Conservation (phyloP, 2,329 filamentous ascomycete genomes). For the Xylariaceae sp. region DNA sequence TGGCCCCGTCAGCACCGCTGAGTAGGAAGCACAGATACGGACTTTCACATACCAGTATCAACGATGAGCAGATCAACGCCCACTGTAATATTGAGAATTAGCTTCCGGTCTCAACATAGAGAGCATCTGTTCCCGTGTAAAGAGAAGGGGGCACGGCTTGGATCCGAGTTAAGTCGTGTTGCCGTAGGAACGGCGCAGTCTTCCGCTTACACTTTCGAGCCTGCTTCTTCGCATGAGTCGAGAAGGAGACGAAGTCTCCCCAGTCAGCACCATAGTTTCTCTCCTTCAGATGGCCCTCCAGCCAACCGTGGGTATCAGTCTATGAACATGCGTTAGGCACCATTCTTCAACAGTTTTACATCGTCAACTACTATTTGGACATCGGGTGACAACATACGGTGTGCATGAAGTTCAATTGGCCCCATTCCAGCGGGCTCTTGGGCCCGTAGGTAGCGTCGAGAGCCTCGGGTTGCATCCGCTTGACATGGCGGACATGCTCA, state of each 20-base stretch:
- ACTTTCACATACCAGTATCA: constrained; percentile 48
- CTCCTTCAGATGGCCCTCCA: constrained; percentile 57
- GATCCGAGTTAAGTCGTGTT: not conserved
- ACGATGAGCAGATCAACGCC: constrained; percentile 56
- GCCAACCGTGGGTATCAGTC: constrained; percentile 58
- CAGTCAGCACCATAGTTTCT: constrained; percentile 61
- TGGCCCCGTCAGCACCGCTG: not conserved
- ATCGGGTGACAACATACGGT: constrained; percentile 36
- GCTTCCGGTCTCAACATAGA: not conserved
- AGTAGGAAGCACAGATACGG: too few species aligned
- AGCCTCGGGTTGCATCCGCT: constrained; percentile 45
- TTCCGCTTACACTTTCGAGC: constrained; percentile 38
- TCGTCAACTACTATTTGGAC: not conserved
- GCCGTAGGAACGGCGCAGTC: not conserved
- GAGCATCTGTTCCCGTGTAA: not conserved
- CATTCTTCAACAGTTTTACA: too few species aligned
- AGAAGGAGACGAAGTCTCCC: constrained; percentile 60
- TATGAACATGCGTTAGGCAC: not conserved
- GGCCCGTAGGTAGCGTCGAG: constrained; percentile 40
- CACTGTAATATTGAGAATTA: constrained; percentile 25
- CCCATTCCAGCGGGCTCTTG: constrained; percentile 50
- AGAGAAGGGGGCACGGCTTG: not conserved
- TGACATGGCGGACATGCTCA: constrained; percentile 43
- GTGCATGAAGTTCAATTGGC: constrained; percentile 57
- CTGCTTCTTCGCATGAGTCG: constrained; percentile 54